Evolutionary conservation across 306 rosid genomes (phyloP), one percentile per base, ranked within the genome.

Genomic region (Geum urbanum): DNA sequence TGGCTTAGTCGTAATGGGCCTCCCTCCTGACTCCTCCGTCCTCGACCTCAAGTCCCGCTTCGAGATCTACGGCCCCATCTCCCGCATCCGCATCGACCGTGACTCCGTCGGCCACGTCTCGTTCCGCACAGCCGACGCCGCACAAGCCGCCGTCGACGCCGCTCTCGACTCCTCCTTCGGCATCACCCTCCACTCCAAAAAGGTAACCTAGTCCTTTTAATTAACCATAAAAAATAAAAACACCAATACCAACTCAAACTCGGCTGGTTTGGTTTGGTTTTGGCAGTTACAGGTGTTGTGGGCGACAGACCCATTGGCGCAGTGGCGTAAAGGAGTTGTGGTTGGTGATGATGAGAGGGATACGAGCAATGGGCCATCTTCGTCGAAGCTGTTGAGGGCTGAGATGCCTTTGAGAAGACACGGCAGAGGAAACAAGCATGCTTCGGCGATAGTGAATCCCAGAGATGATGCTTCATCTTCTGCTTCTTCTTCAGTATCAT

Each of bases 81-180:
- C 91, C 47, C 94, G 96, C 83, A 92, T 90, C 81, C 98, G 96
- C 67, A 90, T 92, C 71, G 92, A 86, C 87, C 92, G 96, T 8
- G 92, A 81, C 63, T 83, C 82, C 39, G 84, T 86, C 48, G 96
- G 96, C 8, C 85, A 84, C 72, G 71, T 92, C 58, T 81, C 88
- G 9, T 92, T 47, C 76, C 90, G 96, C 57, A 69, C 68, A 39
- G 80, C 89, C 77, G 96, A 86, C 56, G 84, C 91, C 2, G 96
- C 96, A 8, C 85, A 92, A 45, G 88, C 87, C 35, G 96, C 96
- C 69, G 72, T 88, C 4, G 83, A 89, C 52, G 92, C 98, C 58
- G 79, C 83, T n/a, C 77, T 73, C n/a, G 96, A 88, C 71, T 77
- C 92, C 15, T 84, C 96, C 0, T 89, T 92, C 63, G 92, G 83